Evolutionary conservation across 2,329 filamentous ascomycete species (phyloP), one percentile per base, ranked within the genome.

Genomic region (Cladorrhinum sp.): DNA sequence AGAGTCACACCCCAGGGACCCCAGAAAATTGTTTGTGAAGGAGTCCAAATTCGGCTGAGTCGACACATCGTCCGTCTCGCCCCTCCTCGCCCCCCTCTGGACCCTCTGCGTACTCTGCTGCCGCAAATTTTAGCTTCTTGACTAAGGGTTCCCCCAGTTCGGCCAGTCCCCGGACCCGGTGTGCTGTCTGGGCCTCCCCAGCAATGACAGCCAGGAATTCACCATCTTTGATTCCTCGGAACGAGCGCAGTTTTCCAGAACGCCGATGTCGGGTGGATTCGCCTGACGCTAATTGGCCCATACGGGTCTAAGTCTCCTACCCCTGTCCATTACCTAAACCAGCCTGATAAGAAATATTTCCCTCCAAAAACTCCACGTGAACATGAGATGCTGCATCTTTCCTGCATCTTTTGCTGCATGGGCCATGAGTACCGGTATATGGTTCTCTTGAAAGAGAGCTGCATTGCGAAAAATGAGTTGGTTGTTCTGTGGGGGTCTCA

Each of bases 311-410:
- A 45, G 41, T 22, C 41, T 20, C 22, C 36, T 57, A 56, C 58
- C 55, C 16, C 13, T 32, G 20, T 24, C 59, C 48, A 60, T 45
- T 45, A 68, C 63, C 66, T 67, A 67, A 67, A 65, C 53, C 62
- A 54, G 64, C 25, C 62, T 66, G 67, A 68, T 69, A 69, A 69
- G 64, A 60, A 51, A 45, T 45, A 13, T 18, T 50, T 13, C 16
- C 23, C 29, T 22, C 45, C 13, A 38, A 36, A 45, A 38, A 20
- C 48, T 18, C 58, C 57, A 64, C 60, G 53, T 63, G 61, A 63
- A 61, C 59, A 56, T 63, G 61, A 60, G 58, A 61, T 22, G n/a
- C 22, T 59, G 59, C 59, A 52, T 60, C 57, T 62, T 50, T 64
- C 57, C 53, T 48, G 38, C 53, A 56, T 54, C 16, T 38, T 8